Conservation (phyloP, 805 yeast genomes). For the Suhomyces kilbournensis region DNA sequence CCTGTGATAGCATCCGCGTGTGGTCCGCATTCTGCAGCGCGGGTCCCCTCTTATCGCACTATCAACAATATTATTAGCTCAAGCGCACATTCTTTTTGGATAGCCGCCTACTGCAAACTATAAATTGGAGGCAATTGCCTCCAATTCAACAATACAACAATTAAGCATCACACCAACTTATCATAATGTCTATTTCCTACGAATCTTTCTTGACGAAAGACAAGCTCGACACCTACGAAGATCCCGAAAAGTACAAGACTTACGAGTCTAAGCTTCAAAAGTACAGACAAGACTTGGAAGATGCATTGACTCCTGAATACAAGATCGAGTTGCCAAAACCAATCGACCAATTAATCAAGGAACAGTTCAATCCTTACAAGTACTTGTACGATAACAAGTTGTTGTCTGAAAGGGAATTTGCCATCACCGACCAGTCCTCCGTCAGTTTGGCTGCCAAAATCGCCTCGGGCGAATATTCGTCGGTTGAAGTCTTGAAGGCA, state of each 20-base stretch:
- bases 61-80: neutral
- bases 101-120: neutral
- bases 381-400: conserved; percentile 33
- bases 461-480: conserved; percentile 43
- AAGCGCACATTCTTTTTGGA: neutral
- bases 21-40: neutral
- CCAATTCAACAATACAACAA: neutral
- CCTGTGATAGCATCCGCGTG: neutral
- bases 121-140: neutral
- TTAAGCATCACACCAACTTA: neutral
- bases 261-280: conserved; percentile 48
- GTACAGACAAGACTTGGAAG: conserved; percentile 35
- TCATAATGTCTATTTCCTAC: conserved; percentile 12
- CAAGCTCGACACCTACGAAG: conserved; percentile 30
- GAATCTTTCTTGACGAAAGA: conserved; percentile 30
- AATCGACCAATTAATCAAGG: conserved; percentile 29
- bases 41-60: neutral
- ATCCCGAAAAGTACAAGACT: conserved; percentile 37
- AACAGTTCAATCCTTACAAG: conserved; percentile 37
- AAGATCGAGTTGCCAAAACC: conserved; percentile 32
- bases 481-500: conserved; percentile 56
- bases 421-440: conserved; percentile 45
- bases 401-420: conserved; percentile 36
- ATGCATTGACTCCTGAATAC: conserved; percentile 30
- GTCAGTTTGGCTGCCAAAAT: conserved; percentile 41